Evolutionary conservation across 73 alveolate genomes (phyloP).

Genomic region (Paramecium primaurelia): DNA sequence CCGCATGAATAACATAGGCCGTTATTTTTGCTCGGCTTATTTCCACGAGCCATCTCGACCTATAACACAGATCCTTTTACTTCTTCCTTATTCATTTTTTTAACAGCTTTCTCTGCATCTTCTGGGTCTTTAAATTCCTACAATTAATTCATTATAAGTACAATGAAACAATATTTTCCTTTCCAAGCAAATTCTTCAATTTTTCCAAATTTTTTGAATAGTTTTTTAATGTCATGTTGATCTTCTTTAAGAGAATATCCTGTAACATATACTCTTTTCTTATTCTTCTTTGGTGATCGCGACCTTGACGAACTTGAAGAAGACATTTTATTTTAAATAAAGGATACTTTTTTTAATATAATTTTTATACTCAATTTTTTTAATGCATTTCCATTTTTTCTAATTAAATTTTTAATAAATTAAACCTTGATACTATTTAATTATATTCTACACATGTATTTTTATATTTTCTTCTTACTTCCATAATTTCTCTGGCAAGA

Average conservation of each 20-base stretch:
- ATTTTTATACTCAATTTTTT: background rate
- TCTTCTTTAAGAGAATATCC: constrained; percentile 52
- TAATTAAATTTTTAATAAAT: background rate
- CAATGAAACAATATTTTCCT: constrained; percentile 49
- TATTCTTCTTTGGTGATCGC: constrained; percentile 34
- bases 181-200: constrained; percentile 52
- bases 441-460: constrained; percentile 17
- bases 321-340: constrained; percentile 30
- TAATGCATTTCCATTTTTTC: constrained; percentile 25
- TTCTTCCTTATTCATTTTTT: constrained; percentile 43
- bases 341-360: constrained; percentile 45
- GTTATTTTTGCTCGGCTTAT: constrained; percentile 42
- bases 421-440: background rate
- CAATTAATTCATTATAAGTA: background rate
- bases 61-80: constrained; percentile 25
- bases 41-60: constrained; percentile 50
- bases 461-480: constrained; percentile 1
- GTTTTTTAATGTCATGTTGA: constrained; percentile 26
- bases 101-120: constrained; percentile 48
- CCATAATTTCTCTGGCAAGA: background rate
- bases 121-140: constrained; percentile 41
- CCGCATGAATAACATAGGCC: constrained; percentile 44
- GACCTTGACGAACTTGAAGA: constrained; percentile 39
- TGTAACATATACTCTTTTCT: constrained; percentile 46
- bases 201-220: constrained; percentile 37